Conservation (phyloP, 140 eudicot species). For the Senecio squalidus region DNA sequence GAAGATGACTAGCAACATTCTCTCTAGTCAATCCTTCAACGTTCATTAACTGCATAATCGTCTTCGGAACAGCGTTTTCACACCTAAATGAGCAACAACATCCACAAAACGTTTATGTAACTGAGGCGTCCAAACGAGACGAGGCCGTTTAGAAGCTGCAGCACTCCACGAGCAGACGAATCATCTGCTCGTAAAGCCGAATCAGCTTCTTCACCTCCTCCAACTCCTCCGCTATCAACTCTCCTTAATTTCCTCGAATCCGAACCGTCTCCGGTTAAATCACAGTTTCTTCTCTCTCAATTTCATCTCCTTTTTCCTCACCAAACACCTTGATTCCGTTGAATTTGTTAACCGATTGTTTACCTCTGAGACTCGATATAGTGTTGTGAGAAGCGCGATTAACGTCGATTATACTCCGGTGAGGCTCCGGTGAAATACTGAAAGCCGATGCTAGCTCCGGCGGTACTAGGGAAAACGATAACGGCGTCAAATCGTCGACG, state of each 20-base stretch:
- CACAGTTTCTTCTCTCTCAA: slow-evolving; percentile 10
- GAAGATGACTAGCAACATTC: slow-evolving; percentile 87
- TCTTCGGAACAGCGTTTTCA: too few relatives aligned
- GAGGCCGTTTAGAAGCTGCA: slow-evolving; percentile 41
- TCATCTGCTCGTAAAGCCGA: too few relatives aligned
- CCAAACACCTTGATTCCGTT: slow-evolving; percentile 42
- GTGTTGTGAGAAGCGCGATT: slow-evolving; percentile 62
- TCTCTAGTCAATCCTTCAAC: slow-evolving; percentile 75
- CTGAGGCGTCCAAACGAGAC: slow-evolving; percentile 78
- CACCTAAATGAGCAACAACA: slow-evolving; percentile 68
- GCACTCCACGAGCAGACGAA: slow-evolving; percentile 1
- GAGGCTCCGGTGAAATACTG: slow-evolving; percentile 64
- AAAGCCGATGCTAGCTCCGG: slow-evolving; percentile 77
- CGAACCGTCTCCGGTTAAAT: slow-evolving; percentile 37
- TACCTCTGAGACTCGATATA: slow-evolving; percentile 45
- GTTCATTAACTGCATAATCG: slow-evolving; percentile 83
- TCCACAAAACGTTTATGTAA: slow-evolving; percentile 66
- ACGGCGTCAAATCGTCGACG: slow-evolving; percentile 59
- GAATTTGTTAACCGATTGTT: slow-evolving; percentile 16
- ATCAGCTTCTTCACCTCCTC: slow-evolving; percentile 38
- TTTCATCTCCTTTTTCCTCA: slow-evolving; percentile 31
- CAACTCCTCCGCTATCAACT: slow-evolving; percentile 30
- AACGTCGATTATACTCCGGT: slow-evolving; percentile 51
- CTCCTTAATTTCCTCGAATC: slow-evolving; percentile 34
- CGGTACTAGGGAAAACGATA: slow-evolving; percentile 66